phyloP scores from a whole-genome alignment of 306 rosid species.

The Boehmeria nivea region DNA sequence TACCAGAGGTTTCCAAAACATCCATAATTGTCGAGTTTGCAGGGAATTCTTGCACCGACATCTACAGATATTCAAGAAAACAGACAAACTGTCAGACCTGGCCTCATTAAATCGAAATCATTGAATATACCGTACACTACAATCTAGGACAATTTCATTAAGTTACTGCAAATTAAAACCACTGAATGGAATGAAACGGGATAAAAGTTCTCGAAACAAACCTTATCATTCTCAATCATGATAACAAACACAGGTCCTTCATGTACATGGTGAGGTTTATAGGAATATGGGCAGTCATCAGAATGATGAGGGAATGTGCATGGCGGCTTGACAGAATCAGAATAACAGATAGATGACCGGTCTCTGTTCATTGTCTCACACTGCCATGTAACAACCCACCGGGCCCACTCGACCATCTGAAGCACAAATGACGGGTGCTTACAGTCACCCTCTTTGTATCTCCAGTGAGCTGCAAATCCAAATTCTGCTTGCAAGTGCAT shows the following conservation, averaged over 20 bases:
- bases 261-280: constrained; percentile 51
- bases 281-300: constrained; percentile 72
- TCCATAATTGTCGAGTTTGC: constrained; percentile 64
- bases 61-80: constrained; percentile 42
- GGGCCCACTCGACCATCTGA: constrained; percentile 99
- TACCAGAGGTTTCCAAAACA: constrained; percentile 61
- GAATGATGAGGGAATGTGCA: constrained; percentile 90
- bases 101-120: no score
- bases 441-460: constrained; percentile 94
- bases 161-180: no score
- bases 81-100: neutral
- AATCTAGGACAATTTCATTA: no score
- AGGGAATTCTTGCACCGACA: constrained; percentile 93
- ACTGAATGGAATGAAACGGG: no score
- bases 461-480: constrained; percentile 99
- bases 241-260: constrained; percentile 90
- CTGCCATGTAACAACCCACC: constrained; percentile 99
- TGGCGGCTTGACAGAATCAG: constrained; percentile 56
- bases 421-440: constrained; percentile 85
- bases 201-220: constrained; percentile 14
- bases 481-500: constrained; percentile 97
- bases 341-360: constrained; percentile 38
- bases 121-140: no score
- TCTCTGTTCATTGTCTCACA: constrained; percentile 85
- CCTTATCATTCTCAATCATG: constrained; percentile 89